A percentile compares a stretch with the other conserved stretches of the same genome.
These are phyloP conservation scores for Daucus carota DNA, from an alignment of 129 eudicot genomes.

Conservation along the genomic window DH1_v3.0 NC_030384.2:39610001-39610500, in stretches of 20 bases:
- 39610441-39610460: constrained; percentile 42
- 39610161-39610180: constrained; percentile 75
- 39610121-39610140: constrained; percentile 73
- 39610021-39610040: constrained; percentile 60
- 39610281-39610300: constrained; percentile 35
- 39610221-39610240: constrained; percentile 39
- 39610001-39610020: constrained; percentile 45
- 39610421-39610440: constrained; percentile 41
- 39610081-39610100: constrained; percentile 64
- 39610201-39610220: constrained; percentile 37
- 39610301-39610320: constrained; percentile 50
- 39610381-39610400: constrained; percentile 38
- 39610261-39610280: constrained; percentile 41
- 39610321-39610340: constrained; percentile 35
- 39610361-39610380: constrained; percentile 49
- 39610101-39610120: constrained; percentile 28
- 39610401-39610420: constrained; percentile 49
- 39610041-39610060: constrained; percentile 50
- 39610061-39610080: constrained; percentile 46
- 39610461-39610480: constrained; percentile 27
- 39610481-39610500: constrained; percentile 51
- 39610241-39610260: constrained; percentile 38
- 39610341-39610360: constrained; percentile 34
- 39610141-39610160: constrained; percentile 65
- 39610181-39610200: constrained; percentile 52